Base-by-base conservation (phyloP, 331 rosid genomes). In the Arachis monticola region DNA sequence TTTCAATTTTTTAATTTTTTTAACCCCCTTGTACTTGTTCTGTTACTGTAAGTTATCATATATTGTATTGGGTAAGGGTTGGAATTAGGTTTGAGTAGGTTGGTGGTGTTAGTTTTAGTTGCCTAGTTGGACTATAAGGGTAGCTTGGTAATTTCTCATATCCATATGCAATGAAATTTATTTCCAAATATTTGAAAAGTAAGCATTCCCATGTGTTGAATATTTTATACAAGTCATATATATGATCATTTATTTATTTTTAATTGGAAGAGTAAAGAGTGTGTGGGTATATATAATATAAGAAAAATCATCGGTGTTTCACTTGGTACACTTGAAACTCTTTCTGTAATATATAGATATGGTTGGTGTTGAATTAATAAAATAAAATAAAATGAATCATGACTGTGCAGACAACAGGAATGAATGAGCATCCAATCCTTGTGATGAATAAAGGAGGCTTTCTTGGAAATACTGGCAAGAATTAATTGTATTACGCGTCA, bases 71-170 rank as follows among this genome's bases (percentile, higher is more conserved):
- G 67, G 64, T 77, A 38, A 38, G 41, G 41, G 41, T 38, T 38
- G 41, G 75, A 60, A 76, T 9, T 64, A 55, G 74, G 13, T 38
- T 38, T 74, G 62, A 72, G 42, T 82, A 76, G 82, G 69, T 42
- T 50, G 74, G 64, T 75, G 77, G 4, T 74, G 66, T 73, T 60
- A 53, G 70, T 75, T 76, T 57, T 69, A 38, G 41, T 38, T 38
- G 41, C 41, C 41, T 38, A 52, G 81, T 75, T 65, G 83, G 64
- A 67, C 74, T 38, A 38, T 42, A 31, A 70, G 51, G 60, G 51
- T 79, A 76, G 79, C 60, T 79, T 75, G 45, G 65, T 60, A 60
- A 6, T 6, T 69, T 77, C 4, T 38, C 41, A 38, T 38, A 38
- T 38, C 64, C 38, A 57, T 71, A 7, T 17, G 45, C 60, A 10